Evolutionary conservation across 2,329 filamentous ascomycete genomes (phyloP).

Genomic region (Fusarium hainanense): DNA sequence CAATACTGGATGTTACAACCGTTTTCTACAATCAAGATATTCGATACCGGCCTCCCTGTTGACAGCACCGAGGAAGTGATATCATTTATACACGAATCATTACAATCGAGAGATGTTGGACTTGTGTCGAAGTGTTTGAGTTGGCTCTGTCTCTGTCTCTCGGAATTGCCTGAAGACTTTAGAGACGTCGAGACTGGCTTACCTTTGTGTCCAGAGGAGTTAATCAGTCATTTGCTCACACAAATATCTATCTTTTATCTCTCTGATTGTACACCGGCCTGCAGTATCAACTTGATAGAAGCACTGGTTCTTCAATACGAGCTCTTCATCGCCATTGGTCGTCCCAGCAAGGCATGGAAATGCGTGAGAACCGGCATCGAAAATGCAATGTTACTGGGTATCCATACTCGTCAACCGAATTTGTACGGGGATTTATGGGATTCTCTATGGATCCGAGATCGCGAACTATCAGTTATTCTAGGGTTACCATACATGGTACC

Average conservation of each 20-base stretch:
- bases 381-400: conserved; percentile 63
- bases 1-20: conserved; percentile 37
- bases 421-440: conserved; percentile 54
- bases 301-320: conserved; percentile 62
- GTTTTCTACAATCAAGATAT: background rate
- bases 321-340: conserved; percentile 65
- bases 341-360: conserved; percentile 66
- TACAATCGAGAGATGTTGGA: conserved; percentile 3
- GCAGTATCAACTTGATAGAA: conserved; percentile 62
- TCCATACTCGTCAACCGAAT: conserved; percentile 51
- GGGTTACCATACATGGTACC: conserved; percentile 21
- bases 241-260: conserved; percentile 8
- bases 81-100: conserved; percentile 1
- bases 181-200: conserved; percentile 47
- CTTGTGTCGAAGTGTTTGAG: conserved; percentile 52
- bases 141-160: conserved; percentile 56
- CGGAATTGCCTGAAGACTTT: conserved; percentile 52
- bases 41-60: conserved; percentile 2
- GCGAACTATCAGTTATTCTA: conserved; percentile 45
- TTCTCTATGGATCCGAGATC: conserved; percentile 56
- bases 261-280: conserved; percentile 31
- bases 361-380: conserved; percentile 61
- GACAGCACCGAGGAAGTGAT: background rate
- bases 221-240: conserved; percentile 2
- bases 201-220: conserved; percentile 46